Base-by-base conservation (phyloP, 2,329 filamentous ascomycete genomes). In the Raffaelea albimanens region DNA sequence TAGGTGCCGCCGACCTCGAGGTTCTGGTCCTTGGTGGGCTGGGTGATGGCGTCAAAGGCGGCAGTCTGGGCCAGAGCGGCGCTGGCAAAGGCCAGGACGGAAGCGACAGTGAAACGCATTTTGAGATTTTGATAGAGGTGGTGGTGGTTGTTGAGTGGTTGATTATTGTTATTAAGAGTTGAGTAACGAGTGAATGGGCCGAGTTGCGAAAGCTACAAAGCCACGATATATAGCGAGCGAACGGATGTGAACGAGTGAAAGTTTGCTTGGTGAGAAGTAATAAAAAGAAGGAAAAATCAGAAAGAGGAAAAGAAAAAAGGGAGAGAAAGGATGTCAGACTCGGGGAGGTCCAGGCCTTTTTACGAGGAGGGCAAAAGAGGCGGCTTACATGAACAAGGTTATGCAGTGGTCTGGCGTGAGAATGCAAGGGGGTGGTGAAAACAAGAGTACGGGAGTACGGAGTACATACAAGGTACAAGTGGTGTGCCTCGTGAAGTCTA, bases 1-100 rank as follows among this genome's bases (percentile, higher is more conserved):
- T 70, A 74, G 45, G 66, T 63, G 56, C 65, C 53, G 56, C 78
- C 78, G 39, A 75, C 72, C 29, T 61, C 46, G 53, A 82, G 53
- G 41, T 61, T 51, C 61, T 74, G 62, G 56, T 63, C 63, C 45
- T 65, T 38, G 29, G 57, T 53, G 50, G 79, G 79, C 50, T 63
- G 63, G 56, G 59, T 67, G 60, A 83, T 66, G 58, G 68, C 62
- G 60, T 79, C 69, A 64, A 81, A 83, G 58, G 70, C 71, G n/a
- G 64, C 48, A 43, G 71, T 74, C 64, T 78, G 75, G 49, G 76
- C 77, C 50, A 76, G 53, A 53, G 62, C 71, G 52, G 71, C 61
- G 63, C 67, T 66, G 57, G 68, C 69, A 53, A 75, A 67, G 59
- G 75, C 75, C 66, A 79, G 56, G 55, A 74, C 54, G 59, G 75